Evolutionary conservation across 805 yeast genomes (phyloP), one percentile per base, ranked within the genome.

Genomic region (Zygosaccharomyces bailii): DNA sequence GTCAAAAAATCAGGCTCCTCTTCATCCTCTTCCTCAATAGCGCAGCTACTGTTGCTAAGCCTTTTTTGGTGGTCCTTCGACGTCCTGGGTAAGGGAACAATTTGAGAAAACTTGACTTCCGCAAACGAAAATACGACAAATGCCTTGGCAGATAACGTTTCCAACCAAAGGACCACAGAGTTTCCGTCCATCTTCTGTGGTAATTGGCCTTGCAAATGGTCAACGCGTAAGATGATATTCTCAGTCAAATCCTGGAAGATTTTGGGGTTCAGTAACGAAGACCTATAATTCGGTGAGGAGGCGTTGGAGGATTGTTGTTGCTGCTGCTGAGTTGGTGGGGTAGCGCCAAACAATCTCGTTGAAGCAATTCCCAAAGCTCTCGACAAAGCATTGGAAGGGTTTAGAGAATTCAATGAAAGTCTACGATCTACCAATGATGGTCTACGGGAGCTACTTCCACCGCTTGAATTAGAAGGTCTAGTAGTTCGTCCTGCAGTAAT

Each of bases 81-180:
- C 2, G 62, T 58, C 18, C 50, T 49, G 11, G 69, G 69, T 1
- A 87, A 84, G 7, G 96, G 96, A 29, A 84, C 78, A 54, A 90
- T 71, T 67, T 91, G 97, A 33, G 84, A 74, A 56, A 83, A 87
- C 65, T 93, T 93, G 20, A 88, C 89, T 53, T 89, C 96, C 0
- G 97, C 98, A 69, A 84, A 89, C 24, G 88, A 71, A 51, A 82
- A 80, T 16, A 93, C 81, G 0, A 95, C 96, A 59, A 89, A 93
- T 0, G 96, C 88, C 68, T 88, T 89, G 0, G 96, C 88, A 2
- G 96, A 88, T 35, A 88, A 68, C 1, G 80, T 72, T 61, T 89
- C 96, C 47, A 90, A 69, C 44, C 73, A 70, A 20, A 59, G 53
- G 5, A 75, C 63, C 16, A 76, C 70, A 16, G 55, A 33, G 27